Evolutionary conservation across 805 yeast species (phyloP).

Genomic region (Cyberlindnera euphorbiae): DNA sequence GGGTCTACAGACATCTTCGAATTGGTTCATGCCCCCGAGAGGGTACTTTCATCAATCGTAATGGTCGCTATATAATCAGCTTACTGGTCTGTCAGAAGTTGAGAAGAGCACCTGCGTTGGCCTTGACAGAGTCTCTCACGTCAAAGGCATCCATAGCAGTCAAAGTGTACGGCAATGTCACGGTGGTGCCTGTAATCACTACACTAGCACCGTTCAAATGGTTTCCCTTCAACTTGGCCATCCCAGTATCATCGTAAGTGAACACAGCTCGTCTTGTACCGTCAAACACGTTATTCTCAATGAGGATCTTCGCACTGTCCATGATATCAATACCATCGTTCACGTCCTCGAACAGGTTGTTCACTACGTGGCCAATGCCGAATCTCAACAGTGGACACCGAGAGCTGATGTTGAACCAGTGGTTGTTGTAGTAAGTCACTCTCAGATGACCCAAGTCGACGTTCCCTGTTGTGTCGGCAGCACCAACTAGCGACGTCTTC

Average conservation of each 20-base stretch:
- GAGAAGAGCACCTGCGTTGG: too few relatives aligned
- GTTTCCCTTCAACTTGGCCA: too few relatives aligned
- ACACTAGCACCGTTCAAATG: too few relatives aligned
- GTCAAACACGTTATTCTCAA: slow-evolving; percentile 4
- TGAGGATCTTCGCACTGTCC: not conserved
- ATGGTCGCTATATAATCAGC: too few relatives aligned
- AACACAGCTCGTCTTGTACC: slow-evolving; percentile 1
- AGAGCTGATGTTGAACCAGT: slow-evolving; percentile 3
- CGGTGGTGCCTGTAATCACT: too few relatives aligned
- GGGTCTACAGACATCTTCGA: too few relatives aligned
- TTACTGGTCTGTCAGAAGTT: too few relatives aligned
- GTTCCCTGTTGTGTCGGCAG: slow-evolving; percentile 2
- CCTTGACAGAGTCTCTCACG: too few relatives aligned
- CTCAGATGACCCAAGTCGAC: slow-evolving; percentile 3
- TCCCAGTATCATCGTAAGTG: not conserved
- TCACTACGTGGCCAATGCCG: slow-evolving; percentile 4
- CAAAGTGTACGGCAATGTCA: too few relatives aligned
- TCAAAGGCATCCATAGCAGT: too few relatives aligned
- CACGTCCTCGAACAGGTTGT: not conserved
- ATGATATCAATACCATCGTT: slow-evolving; percentile 2
- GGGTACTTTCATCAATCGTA: too few relatives aligned
- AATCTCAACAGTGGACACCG: slow-evolving; percentile 4
- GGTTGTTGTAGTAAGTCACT: slow-evolving; percentile 2
- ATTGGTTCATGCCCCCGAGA: too few relatives aligned
- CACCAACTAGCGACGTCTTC: slow-evolving; percentile 5